These are phyloP conservation scores for Hyaloscypha bicolor DNA, from an alignment of 495 filamentous ascomycete species.

Conservation along the genomic window DNA sequence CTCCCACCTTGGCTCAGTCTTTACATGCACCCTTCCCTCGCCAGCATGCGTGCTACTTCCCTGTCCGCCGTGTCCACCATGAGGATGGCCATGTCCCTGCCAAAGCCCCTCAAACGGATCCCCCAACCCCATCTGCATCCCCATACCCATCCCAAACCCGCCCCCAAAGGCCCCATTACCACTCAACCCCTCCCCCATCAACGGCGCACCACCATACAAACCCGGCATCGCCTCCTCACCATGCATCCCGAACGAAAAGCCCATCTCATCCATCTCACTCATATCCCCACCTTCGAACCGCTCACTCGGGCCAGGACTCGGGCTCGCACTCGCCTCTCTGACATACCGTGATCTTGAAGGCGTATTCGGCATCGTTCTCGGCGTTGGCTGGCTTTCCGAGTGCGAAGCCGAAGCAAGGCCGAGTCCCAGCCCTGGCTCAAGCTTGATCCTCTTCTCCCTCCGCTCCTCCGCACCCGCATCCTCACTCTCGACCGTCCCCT, in stretches of 20 bases:
- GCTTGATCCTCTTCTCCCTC: background rate
- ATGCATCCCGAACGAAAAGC: conserved; percentile 7
- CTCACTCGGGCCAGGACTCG: conserved; percentile 2
- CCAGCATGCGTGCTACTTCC: conserved; percentile 1
- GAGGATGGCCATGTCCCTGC: background rate
- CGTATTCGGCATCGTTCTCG: background rate
- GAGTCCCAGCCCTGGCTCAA: background rate
- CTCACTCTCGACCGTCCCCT: background rate
- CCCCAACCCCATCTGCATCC: background rate
- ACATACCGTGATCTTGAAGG: background rate
- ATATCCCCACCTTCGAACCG: background rate
- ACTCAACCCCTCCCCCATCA: conserved; percentile 8
- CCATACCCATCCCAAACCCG: background rate
- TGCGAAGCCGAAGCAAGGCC: too few species aligned
- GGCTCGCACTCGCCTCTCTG: background rate
- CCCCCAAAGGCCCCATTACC: background rate
- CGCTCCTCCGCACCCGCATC: background rate
- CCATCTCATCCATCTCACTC: conserved; percentile 1
- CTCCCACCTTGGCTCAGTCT: conserved; percentile 32
- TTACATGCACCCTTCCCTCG: conserved; percentile 19
- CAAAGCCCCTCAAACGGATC: background rate
- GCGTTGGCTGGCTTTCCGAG: background rate
- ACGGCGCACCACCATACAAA: background rate
- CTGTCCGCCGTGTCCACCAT: background rate
- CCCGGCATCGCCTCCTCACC: background rate